Percentiles rank a stretch among this genome's conserved stretches.
These are phyloP conservation scores for Gossypium trilobum DNA, from an alignment of 441 rosid species.

Conservation along the genomic window DNA sequence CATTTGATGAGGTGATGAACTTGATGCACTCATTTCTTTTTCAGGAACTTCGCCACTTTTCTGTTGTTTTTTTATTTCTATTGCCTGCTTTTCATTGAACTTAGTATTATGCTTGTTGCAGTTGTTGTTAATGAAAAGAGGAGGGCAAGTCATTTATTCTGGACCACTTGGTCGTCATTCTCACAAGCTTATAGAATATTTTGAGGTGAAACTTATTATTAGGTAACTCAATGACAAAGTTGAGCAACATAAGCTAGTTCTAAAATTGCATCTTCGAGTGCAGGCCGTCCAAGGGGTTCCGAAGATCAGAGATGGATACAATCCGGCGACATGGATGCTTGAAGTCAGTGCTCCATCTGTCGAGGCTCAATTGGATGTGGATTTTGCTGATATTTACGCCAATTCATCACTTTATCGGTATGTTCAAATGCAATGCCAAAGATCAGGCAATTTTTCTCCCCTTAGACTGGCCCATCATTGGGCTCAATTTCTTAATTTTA, in stretches of 20 bases:
- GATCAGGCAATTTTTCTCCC: background rate
- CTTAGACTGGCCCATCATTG: background rate
- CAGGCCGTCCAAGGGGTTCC: constrained; percentile 68
- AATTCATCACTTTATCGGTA: constrained; percentile 40
- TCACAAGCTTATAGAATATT: constrained; percentile 65
- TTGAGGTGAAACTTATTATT: constrained; percentile 37
- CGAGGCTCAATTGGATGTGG: constrained; percentile 53
- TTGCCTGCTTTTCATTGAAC: constrained; percentile 1
- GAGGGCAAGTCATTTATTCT: constrained; percentile 76
- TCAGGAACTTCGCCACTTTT: background rate
- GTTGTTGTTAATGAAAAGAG: constrained; percentile 80
- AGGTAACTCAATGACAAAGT: background rate
- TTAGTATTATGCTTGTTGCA: constrained; percentile 23
- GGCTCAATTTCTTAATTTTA: background rate
- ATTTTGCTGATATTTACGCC: constrained; percentile 62
- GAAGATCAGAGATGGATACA: constrained; percentile 56
- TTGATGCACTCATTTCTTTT: background rate
- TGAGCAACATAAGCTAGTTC: background rate
- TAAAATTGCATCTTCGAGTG: background rate
- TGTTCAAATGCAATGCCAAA: constrained; percentile 22
- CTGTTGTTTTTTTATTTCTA: background rate
- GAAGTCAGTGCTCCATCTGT: constrained; percentile 53
- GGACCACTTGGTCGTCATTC: constrained; percentile 69
- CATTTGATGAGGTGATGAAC: constrained; percentile 67
- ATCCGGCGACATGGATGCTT: constrained; percentile 95